A percentile compares a stretch with the other conserved stretches of the same genome.
phyloP scores from a whole-genome alignment of 2,329 filamentous ascomycete species.

The Penicillium olsonii region DNA sequence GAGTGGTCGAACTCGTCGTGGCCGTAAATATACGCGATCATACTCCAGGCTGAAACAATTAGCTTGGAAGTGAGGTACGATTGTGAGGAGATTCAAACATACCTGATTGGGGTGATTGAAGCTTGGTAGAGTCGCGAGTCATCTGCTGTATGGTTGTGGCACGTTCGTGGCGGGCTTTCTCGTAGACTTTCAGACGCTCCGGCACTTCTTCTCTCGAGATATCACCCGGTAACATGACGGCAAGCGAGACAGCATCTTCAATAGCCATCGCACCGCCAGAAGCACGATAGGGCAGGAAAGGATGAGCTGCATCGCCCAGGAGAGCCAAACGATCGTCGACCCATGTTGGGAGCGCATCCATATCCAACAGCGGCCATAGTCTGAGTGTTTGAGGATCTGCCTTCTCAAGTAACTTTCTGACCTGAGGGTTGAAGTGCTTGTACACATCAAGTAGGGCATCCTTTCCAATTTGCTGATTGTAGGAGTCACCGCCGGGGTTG shows the following conservation, averaged over 20 bases:
- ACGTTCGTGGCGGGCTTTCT: slow-evolving; percentile 59
- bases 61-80: background rate
- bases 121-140: slow-evolving; percentile 48
- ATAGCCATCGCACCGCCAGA: slow-evolving; percentile 67
- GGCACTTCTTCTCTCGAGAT: slow-evolving; percentile 51
- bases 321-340: slow-evolving; percentile 56
- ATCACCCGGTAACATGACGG: slow-evolving; percentile 55
- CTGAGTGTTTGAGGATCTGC: slow-evolving; percentile 52
- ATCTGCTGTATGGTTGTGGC: slow-evolving; percentile 59
- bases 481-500: slow-evolving; percentile 42
- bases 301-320: slow-evolving; percentile 69
- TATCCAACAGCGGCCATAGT: slow-evolving; percentile 64
- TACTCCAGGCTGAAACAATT: slow-evolving; percentile 31
- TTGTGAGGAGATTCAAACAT: background rate
- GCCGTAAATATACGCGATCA: slow-evolving; percentile 54
- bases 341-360: slow-evolving; percentile 61
- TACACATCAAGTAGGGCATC: slow-evolving; percentile 27
- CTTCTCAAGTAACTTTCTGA: slow-evolving; percentile 41
- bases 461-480: slow-evolving; percentile 27
- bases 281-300: slow-evolving; percentile 65
- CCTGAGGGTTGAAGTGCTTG: slow-evolving; percentile 45
- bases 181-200: slow-evolving; percentile 60
- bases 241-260: slow-evolving; percentile 65
- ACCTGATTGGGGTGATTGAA: slow-evolving; percentile 21
- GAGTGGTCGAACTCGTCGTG: slow-evolving; percentile 62